These are phyloP conservation scores for Lipomyces spencermartinsiae DNA, from an alignment of 805 yeast species.

Conservation along the genomic window DNA sequence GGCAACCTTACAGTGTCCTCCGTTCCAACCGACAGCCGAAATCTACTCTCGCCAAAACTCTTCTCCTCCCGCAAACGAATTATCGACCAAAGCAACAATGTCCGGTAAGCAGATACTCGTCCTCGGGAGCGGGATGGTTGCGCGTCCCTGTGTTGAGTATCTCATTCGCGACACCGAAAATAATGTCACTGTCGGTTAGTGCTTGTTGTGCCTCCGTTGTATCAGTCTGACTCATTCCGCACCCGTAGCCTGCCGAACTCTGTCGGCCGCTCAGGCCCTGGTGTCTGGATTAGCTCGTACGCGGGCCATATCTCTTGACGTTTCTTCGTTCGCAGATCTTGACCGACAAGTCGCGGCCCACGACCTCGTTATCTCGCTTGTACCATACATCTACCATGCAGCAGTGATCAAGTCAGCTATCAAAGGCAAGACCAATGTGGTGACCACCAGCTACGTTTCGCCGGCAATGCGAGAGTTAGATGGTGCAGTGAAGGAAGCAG, in stretches of 20 bases:
- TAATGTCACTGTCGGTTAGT: constrained; percentile 75
- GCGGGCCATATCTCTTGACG: constrained; percentile 84
- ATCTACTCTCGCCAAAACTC: not conserved
- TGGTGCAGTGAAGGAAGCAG: constrained; percentile 67
- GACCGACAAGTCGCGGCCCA: constrained; percentile 75
- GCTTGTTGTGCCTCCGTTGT: not conserved
- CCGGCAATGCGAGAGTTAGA: constrained; percentile 27
- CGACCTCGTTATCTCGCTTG: constrained; percentile 85
- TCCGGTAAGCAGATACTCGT: constrained; percentile 17
- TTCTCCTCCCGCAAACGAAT: not conserved
- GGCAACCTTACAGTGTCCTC: not conserved
- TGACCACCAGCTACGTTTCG: constrained; percentile 93
- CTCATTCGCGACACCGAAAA: constrained; percentile 73
- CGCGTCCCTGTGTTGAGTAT: constrained; percentile 96
- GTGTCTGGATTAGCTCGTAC: constrained; percentile 73
- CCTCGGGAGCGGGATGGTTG: constrained; percentile 81
- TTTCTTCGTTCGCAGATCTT: constrained; percentile 73
- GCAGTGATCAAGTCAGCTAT: constrained; percentile 91
- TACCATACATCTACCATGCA: constrained; percentile 94
- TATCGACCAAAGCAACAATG: not conserved
- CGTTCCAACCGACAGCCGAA: not conserved
- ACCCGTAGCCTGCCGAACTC: constrained; percentile 81
- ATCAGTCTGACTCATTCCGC: not conserved
- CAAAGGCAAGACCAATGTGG: constrained; percentile 77
- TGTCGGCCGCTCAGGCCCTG: constrained; percentile 79